Evolutionary conservation across 345 rosid species (phyloP).

Genomic region (Rubroshorea leprosula): DNA sequence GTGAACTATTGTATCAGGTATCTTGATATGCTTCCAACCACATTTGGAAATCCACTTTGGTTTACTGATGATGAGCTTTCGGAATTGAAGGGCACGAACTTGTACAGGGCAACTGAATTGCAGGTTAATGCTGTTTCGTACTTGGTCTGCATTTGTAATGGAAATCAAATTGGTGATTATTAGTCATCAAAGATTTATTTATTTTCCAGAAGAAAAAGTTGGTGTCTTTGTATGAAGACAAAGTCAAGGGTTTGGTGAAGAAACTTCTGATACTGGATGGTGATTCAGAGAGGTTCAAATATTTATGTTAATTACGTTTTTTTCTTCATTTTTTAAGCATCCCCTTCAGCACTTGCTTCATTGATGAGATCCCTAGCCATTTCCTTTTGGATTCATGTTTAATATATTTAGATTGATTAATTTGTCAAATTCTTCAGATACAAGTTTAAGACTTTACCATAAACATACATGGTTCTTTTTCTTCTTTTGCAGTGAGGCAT

Average conservation of each 20-base stretch:
- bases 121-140: slow-evolving; percentile 40
- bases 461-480: slow-evolving; percentile 10
- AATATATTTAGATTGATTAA: not conserved
- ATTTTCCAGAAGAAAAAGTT: slow-evolving; percentile 64
- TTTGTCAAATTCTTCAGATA: not conserved
- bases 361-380: not conserved
- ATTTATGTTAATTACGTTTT: not conserved
- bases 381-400: not conserved
- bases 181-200: slow-evolving; percentile 10
- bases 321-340: not conserved
- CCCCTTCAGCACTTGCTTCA: not conserved
- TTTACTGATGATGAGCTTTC: slow-evolving; percentile 67
- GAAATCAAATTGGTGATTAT: not conserved
- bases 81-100: slow-evolving; percentile 73
- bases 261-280: slow-evolving; percentile 72
- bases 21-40: slow-evolving; percentile 82
- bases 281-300: slow-evolving; percentile 45
- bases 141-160: not conserved
- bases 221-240: slow-evolving; percentile 51
- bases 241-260: slow-evolving; percentile 66
- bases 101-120: slow-evolving; percentile 66
- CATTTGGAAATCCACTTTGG: slow-evolving; percentile 85
- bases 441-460: not conserved
- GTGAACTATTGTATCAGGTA: slow-evolving; percentile 42
- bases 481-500: slow-evolving; percentile 49